Base-by-base conservation (phyloP, 2,329 filamentous ascomycete genomes). In the Colletotrichum spinosum region DNA sequence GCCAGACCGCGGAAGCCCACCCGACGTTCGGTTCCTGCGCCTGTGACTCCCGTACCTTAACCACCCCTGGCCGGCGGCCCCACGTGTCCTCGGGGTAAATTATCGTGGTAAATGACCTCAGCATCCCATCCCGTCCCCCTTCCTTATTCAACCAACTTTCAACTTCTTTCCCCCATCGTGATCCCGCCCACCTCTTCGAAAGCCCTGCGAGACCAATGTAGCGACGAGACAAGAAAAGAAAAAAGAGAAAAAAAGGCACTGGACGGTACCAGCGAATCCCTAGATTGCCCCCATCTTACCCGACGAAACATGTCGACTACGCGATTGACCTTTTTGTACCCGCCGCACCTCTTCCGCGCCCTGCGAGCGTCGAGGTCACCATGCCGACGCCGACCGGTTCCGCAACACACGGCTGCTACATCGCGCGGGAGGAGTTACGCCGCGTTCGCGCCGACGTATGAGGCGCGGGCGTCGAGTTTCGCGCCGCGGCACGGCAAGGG, bases 321-420 rank as follows among this genome's bases (percentile, higher is more conserved):
- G 66, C 84, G 90, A 72, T 80, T 92, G 65, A 86, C 87, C 13
- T 92, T 92, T 72, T 81, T 92, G 15, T 92, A 91, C 70, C 89
- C 90, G 25, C 25, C 25, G 50, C 87, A 88, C 70, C 77, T 92
- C 59, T 86, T 90, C 76, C 87, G 88, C 38, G 55, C 50, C 10
- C 13, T 48, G 17, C 41, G 13, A 4, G 46, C 55, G 10, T 34
- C 55, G 73, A 87, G 77, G 76, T 72, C 72, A 73, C 69, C 71
- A 72, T 78, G 70, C 68, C 71, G 69, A 44, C 67, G 72, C 71
- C 53, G 45, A 25, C 25, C 25, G 25, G 25, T 25, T 25, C 39
- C 25, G 39, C 35, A 33, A 55, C 35, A 37, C 42, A 25, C 49
- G 44, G 53, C 74, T 68, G 69, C 68, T 61, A 64, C 69, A 15